Evolutionary conservation across 2,329 filamentous ascomycete species (phyloP).

Genomic region (Leptographium galeiforme): DNA sequence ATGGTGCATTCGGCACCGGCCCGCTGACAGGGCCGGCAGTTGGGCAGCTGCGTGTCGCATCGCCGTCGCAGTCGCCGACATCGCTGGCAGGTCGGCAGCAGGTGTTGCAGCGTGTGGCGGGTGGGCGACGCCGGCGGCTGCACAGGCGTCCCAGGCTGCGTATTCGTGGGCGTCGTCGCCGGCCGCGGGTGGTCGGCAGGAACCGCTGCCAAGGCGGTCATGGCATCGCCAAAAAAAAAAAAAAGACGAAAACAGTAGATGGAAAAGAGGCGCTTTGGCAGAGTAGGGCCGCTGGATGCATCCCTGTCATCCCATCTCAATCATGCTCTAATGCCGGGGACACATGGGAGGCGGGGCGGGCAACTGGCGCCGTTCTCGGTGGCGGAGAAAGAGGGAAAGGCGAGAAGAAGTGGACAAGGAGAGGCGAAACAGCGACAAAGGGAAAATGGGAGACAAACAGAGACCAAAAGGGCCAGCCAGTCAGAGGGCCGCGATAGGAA

Average conservation of each 20-base stretch:
- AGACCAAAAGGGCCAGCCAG: neutral
- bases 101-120: conserved; percentile 6
- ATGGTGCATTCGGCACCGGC: conserved; percentile 8
- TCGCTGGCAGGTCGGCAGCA: conserved; percentile 10
- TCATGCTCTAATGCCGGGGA: too few relatives aligned
- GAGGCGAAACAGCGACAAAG: too few relatives aligned
- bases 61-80: conserved; percentile 10
- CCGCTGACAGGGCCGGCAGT: conserved; percentile 7
- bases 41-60: conserved; percentile 10
- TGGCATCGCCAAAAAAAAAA: neutral
- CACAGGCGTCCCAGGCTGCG: neutral
- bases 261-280: too few relatives aligned
- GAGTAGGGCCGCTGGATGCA: too few relatives aligned
- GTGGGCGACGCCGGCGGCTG: neutral
- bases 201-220: neutral
- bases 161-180: too few relatives aligned
- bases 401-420: too few relatives aligned
- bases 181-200: neutral
- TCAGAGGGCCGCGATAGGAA: neutral
- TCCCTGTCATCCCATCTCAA: too few relatives aligned
- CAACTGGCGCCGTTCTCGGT: too few relatives aligned
- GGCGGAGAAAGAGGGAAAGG: too few relatives aligned
- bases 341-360: too few relatives aligned
- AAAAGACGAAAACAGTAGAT: neutral
- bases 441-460: neutral